Evolutionary conservation across 768 basidiomycete genomes (phyloP).

Genomic region (Boletus pseudopeckii): DNA sequence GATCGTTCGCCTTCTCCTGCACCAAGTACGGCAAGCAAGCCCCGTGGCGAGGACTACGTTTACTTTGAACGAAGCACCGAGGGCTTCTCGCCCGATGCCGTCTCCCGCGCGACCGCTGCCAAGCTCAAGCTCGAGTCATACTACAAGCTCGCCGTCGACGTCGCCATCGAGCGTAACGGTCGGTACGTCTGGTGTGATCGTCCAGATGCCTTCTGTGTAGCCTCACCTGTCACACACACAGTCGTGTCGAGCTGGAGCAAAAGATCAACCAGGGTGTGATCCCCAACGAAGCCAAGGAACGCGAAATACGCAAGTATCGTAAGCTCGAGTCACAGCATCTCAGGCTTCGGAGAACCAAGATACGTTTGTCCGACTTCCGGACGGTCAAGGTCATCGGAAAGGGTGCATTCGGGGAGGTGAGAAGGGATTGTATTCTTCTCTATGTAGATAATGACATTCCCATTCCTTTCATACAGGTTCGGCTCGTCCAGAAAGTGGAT

Average conservation of each 20-base stretch:
- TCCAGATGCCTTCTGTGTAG: neutral
- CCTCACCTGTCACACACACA: constrained; percentile 30
- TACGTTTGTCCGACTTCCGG: constrained; percentile 88
- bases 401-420: constrained; percentile 95
- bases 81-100: constrained; percentile 80
- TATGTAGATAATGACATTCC: neutral
- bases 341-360: constrained; percentile 88
- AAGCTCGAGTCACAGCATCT: constrained; percentile 87
- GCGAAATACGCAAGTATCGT: constrained; percentile 83
- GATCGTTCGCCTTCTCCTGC: constrained; percentile 31
- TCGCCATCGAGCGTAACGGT: constrained; percentile 92
- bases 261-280: constrained; percentile 72
- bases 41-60: constrained; percentile 63
- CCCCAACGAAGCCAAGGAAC: constrained; percentile 78
- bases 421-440: constrained; percentile 13
- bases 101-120: constrained; percentile 87
- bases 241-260: constrained; percentile 87
- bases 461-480: constrained; percentile 51
- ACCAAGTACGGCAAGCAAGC: constrained; percentile 29
- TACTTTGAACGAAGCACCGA: constrained; percentile 89
- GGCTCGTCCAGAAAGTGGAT: constrained; percentile 94
- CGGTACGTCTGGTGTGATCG: constrained; percentile 48
- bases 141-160: constrained; percentile 97
- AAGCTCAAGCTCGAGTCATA: constrained; percentile 97
- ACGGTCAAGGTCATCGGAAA: constrained; percentile 99